Conservation (phyloP, 1,284 basidiomycete genomes). For the Hymenochaete sp. region DNA sequence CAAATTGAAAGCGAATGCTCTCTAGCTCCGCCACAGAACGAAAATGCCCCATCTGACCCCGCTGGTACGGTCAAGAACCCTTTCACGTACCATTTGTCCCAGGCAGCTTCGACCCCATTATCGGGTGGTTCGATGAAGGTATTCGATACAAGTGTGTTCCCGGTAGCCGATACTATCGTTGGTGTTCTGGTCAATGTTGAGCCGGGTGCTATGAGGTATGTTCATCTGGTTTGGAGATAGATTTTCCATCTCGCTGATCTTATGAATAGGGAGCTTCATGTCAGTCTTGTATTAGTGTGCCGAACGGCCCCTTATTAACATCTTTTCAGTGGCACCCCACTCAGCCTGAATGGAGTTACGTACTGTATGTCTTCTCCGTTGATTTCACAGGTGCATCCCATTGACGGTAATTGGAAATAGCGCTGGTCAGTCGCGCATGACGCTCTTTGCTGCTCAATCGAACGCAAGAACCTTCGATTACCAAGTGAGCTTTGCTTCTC, state of each 20-base stretch:
- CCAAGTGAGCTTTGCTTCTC: conserved; percentile 30
- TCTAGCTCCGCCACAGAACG: conserved; percentile 32
- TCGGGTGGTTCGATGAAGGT: conserved; percentile 58
- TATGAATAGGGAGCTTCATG: conserved; percentile 33
- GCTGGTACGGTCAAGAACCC: conserved; percentile 45
- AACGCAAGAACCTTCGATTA: conserved; percentile 65
- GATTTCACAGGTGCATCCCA: background rate
- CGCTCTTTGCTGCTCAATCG: conserved; percentile 51
- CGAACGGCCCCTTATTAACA: conserved; percentile 3
- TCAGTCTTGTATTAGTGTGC: conserved; percentile 22
- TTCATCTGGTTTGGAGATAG: conserved; percentile 17
- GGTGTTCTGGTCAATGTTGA: conserved; percentile 62
- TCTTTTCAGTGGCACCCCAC: conserved; percentile 61
- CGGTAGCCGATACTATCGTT: conserved; percentile 48
- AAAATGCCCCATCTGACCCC: conserved; percentile 35
- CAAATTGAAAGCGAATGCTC: conserved; percentile 33
- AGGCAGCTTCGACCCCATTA: conserved; percentile 39
- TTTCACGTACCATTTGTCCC: conserved; percentile 47
- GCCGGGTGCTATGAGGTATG: conserved; percentile 54
- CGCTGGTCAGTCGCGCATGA: conserved; percentile 49
- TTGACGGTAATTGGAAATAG: conserved; percentile 25
- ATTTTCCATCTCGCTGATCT: conserved; percentile 3
- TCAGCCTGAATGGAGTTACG: conserved; percentile 60
- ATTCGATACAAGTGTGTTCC: conserved; percentile 47
- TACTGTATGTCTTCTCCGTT: conserved; percentile 26